Evolutionary conservation across 2,329 filamentous ascomycete species (phyloP).

Genomic region (Trichoderma semiorbis): DNA sequence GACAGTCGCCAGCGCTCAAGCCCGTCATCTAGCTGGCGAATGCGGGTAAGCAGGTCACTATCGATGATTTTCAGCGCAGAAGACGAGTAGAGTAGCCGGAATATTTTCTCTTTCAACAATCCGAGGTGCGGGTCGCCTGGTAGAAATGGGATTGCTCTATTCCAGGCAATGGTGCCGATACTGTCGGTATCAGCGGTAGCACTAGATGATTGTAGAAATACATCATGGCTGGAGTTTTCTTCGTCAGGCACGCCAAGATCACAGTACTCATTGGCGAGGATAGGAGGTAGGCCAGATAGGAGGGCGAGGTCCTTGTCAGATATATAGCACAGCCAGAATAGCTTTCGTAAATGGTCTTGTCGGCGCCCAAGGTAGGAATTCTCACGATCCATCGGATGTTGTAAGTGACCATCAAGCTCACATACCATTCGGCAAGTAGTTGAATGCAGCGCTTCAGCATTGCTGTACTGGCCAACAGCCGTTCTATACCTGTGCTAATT

Average conservation of each 20-base stretch:
- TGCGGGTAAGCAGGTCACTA: background rate
- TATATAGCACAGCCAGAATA: background rate
- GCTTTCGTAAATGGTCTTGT: background rate
- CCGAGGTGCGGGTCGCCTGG: background rate
- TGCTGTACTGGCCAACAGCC: background rate
- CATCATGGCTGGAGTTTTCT: background rate
- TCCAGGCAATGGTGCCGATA: background rate
- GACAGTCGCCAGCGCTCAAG: background rate
- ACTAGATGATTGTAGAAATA: background rate
- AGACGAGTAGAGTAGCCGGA: background rate
- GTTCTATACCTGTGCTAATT: background rate
- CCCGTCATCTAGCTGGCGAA: conserved; percentile 1
- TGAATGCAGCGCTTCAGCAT: background rate
- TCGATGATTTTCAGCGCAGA: background rate
- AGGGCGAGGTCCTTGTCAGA: background rate
- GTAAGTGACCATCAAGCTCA: background rate
- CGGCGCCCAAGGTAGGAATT: background rate
- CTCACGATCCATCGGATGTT: background rate
- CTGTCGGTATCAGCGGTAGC: background rate
- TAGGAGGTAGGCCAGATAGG: background rate
- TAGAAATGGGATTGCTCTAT: background rate
- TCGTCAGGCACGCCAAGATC: background rate
- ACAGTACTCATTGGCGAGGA: background rate
- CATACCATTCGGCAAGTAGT: background rate
- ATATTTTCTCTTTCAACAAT: background rate